phyloP scores from a whole-genome alignment of 1,284 basidiomycete species.

The Bjerkandera adusta region DNA sequence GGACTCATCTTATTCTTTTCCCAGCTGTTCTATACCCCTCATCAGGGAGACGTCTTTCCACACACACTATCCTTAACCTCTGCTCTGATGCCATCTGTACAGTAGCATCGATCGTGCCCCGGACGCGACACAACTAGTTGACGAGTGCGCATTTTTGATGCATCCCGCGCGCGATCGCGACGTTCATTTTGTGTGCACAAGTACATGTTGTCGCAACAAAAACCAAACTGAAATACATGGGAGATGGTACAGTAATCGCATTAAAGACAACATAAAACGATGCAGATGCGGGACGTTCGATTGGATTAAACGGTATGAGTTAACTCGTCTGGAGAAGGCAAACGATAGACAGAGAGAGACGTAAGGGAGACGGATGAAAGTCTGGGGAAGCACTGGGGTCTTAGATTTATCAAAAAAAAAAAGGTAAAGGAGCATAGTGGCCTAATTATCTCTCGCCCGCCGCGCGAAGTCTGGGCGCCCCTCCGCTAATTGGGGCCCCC shows the following conservation, averaged over 20 bases:
- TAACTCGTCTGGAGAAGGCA: too few species aligned
- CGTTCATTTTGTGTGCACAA: too few species aligned
- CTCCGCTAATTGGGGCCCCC: conserved; percentile 6
- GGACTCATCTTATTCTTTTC: conserved; percentile 4
- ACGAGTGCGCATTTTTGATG: not conserved
- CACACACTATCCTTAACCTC: too few species aligned
- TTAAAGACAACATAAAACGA: conserved; percentile 3
- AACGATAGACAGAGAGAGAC: too few species aligned
- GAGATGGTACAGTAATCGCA: conserved; percentile 4
- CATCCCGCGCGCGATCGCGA: not conserved
- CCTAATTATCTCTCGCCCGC: conserved; percentile 5
- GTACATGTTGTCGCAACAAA: not conserved
- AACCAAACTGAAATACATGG: conserved; percentile 3
- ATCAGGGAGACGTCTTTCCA: not conserved
- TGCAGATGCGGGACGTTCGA: too few species aligned
- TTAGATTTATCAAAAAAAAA: too few species aligned
- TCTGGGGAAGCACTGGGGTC: too few species aligned
- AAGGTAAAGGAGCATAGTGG: too few species aligned
- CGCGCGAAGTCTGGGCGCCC: conserved; percentile 1
- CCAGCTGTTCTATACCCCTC: not conserved
- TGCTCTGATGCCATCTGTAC: conserved; percentile 1
- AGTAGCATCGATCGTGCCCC: not conserved
- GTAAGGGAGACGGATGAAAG: too few species aligned
- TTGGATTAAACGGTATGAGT: too few species aligned
- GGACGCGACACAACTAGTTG: not conserved